phyloP scores from a whole-genome alignment of 2,329 filamentous ascomycete genomes.

The Triangularia setosa region DNA sequence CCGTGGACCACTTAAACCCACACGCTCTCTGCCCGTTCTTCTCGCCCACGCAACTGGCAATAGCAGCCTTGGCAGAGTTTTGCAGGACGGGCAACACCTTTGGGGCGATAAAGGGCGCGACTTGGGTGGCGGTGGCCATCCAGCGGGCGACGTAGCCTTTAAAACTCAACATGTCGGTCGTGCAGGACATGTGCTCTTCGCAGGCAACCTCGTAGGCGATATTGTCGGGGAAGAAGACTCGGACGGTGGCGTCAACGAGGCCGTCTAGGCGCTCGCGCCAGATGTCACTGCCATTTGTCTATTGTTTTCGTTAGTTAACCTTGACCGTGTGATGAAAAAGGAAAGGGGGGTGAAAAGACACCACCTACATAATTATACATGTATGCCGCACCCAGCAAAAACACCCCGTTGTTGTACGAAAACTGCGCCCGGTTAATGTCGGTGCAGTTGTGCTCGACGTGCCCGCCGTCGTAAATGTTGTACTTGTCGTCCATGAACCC shows the following conservation, averaged over 20 bases:
- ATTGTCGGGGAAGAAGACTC: constrained; percentile 52
- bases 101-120: constrained; percentile 55
- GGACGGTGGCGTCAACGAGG: constrained; percentile 47
- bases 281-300: constrained; percentile 48
- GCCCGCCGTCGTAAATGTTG: constrained; percentile 60
- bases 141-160: constrained; percentile 66
- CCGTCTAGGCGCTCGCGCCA: constrained; percentile 55
- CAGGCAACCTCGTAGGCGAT: constrained; percentile 66
- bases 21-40: constrained; percentile 56
- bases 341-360: neutral
- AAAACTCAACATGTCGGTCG: constrained; percentile 68
- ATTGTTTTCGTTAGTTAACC: neutral
- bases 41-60: constrained; percentile 60
- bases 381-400: constrained; percentile 59
- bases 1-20: constrained; percentile 59
- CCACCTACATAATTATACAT: constrained; percentile 63
- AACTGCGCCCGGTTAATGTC: constrained; percentile 58
- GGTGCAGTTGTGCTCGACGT: constrained; percentile 54
- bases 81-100: constrained; percentile 54
- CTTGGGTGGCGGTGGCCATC: constrained; percentile 55
- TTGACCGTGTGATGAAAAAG: neutral
- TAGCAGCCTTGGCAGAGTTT: constrained; percentile 55
- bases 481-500: constrained; percentile 54
- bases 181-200: constrained; percentile 57
- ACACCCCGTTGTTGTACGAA: constrained; percentile 62